These are phyloP conservation scores for Bryoglossum gracile DNA, from an alignment of 495 filamentous ascomycete genomes.

Conservation along the genomic window DNA sequence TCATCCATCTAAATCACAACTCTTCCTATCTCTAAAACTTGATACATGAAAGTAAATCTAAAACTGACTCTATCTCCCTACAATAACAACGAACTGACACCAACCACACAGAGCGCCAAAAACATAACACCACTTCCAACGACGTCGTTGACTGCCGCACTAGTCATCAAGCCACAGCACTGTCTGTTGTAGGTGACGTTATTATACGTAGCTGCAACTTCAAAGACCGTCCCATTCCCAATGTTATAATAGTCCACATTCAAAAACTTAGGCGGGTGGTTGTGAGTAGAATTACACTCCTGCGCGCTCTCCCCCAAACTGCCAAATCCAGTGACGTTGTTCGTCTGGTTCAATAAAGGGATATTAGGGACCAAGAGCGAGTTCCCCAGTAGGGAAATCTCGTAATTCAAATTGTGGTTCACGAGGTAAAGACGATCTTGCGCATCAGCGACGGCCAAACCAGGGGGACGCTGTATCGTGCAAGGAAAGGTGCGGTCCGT, in stretches of 20 bases:
- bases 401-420: conserved; percentile 87
- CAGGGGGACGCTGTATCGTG: conserved; percentile 60
- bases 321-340: conserved; percentile 55
- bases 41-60: too few relatives aligned
- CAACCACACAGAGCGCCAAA: conserved; percentile 8
- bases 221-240: conserved; percentile 81
- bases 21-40: not conserved
- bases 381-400: conserved; percentile 47
- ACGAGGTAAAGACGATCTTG: conserved; percentile 66
- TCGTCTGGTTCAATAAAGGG: conserved; percentile 61
- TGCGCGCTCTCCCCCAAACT: conserved; percentile 61
- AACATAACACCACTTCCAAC: conserved; percentile 11
- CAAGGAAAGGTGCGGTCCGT: conserved; percentile 59
- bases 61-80: not conserved
- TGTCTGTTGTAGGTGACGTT: conserved; percentile 69
- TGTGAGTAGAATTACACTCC: conserved; percentile 63
- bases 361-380: conserved; percentile 67
- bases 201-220: conserved; percentile 80
- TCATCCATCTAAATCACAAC: not conserved
- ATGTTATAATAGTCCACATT: conserved; percentile 88
- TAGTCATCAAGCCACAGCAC: conserved; percentile 55
- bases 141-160: conserved; percentile 1
- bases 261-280: conserved; percentile 74
- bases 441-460: conserved; percentile 34
- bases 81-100: conserved; percentile 8